phyloP scores from a whole-genome alignment of 2,329 filamentous ascomycete species.

The Macrophomina phaseolina region DNA sequence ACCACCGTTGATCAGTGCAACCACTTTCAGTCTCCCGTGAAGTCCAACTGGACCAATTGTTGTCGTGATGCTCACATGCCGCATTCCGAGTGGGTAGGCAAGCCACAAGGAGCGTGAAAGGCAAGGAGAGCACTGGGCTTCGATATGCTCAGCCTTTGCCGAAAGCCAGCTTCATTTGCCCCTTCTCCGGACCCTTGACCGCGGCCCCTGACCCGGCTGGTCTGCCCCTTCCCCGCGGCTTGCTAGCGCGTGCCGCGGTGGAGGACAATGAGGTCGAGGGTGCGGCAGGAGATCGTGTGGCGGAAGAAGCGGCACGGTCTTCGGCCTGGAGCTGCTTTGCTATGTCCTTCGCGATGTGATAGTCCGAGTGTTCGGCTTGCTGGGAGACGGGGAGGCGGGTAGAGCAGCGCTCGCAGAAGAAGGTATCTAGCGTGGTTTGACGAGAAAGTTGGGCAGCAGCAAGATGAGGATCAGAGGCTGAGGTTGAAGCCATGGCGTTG shows the following conservation, averaged over 20 bases:
- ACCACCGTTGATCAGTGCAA: neutral
- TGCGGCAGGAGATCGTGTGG: constrained; percentile 13
- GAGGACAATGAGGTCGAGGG: constrained; percentile 35
- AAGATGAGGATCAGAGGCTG: neutral
- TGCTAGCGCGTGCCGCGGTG: constrained; percentile 27
- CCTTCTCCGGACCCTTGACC: constrained; percentile 45
- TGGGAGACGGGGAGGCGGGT: constrained; percentile 63
- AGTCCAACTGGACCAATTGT: neutral
- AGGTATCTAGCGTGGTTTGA: constrained; percentile 41
- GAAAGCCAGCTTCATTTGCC: constrained; percentile 54
- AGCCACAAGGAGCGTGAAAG: no score
- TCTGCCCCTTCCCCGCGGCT: constrained; percentile 42
- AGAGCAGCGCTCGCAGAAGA: constrained; percentile 70
- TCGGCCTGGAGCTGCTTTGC: constrained; percentile 61
- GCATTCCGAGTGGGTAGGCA: no score
- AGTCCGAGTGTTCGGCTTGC: constrained; percentile 82
- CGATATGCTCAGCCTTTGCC: constrained; percentile 35
- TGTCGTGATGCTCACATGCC: no score
- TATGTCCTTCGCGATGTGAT: constrained; percentile 91
- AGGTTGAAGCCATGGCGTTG: neutral
- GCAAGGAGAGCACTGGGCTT: neutral
- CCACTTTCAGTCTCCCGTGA: neutral
- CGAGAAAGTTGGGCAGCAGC: constrained; percentile 27
- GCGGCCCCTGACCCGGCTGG: constrained; percentile 37
- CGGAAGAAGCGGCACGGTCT: constrained; percentile 32